Conservation (phyloP, 352 stramenopile genomes). For the Pythium scleroteichum region DNA sequence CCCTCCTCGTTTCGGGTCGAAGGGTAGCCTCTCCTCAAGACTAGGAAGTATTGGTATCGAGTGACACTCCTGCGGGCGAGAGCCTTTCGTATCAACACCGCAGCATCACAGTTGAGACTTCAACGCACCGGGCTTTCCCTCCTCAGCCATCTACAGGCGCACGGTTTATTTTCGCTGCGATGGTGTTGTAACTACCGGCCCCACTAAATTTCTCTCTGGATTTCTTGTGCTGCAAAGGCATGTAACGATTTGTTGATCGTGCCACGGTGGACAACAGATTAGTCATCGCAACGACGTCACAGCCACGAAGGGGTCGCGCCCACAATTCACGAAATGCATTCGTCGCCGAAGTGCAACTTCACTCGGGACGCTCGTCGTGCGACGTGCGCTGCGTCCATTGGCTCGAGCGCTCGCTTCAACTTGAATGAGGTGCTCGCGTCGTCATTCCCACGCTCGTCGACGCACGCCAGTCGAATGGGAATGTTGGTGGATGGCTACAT, state of each 20-base stretch:
- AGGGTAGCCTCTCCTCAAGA: not conserved
- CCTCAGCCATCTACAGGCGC: too few species aligned
- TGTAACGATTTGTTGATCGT: too few species aligned
- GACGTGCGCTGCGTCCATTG: conserved; percentile 4
- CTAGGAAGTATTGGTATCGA: not conserved
- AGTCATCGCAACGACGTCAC: too few species aligned
- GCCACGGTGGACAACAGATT: too few species aligned
- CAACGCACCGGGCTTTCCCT: too few species aligned
- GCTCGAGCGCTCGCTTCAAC: conserved; percentile 3
- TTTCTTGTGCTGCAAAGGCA: too few species aligned
- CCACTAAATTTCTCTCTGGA: too few species aligned
- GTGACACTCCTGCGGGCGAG: not conserved
- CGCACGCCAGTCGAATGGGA: not conserved
- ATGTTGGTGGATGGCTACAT: conserved; percentile 25
- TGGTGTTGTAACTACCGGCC: too few species aligned
- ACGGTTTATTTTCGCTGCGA: too few species aligned
- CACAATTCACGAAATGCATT: not conserved
- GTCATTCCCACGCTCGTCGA: not conserved
- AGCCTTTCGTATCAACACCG: not conserved
- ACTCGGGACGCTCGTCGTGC: not conserved
- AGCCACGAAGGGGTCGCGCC: too few species aligned
- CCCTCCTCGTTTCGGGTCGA: not conserved
- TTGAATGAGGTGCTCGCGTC: not conserved
- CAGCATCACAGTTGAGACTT: too few species aligned
- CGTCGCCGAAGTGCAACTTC: not conserved